Evolutionary conservation across 345 rosid genomes (phyloP), one percentile per base, ranked within the genome.

Genomic region (Viola odorata): DNA sequence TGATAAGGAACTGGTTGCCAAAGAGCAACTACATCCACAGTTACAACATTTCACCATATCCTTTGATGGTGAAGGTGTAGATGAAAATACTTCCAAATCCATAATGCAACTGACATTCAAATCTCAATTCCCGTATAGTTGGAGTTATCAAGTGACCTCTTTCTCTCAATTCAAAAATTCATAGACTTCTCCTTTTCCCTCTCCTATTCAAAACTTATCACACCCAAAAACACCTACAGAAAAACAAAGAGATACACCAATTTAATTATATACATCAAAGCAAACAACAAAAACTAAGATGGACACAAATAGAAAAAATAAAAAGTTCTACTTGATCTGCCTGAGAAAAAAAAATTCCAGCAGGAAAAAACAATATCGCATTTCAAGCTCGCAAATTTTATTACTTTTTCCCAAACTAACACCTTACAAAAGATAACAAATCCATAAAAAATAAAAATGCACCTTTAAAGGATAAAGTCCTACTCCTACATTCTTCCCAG

Each of bases 1-100:
- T 0, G 65, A 13, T 0, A 81, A 39, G 39, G 76, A 70, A 63
- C 70, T 45, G 57, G 41, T 17, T 8, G 54, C 57, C 7, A 71
- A 59, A 52, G 86, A 79, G 72, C 92, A 84, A 69, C 69, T 58
- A 40, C 96, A 82, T 23, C 85, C 92, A 66, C 96, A 90, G 60
- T 71, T 72, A 69, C 87, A 80, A 65, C 91, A 85, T 61, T 69
- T 75, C 48, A 62, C 72, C 64, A 58, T 39, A 67, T 73, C 80
- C 60, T 60, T 65, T 10, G 81, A 45, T 36, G 72, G 66, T 11
- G 47, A 63, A 41, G 55, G 15, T 41, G 12, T 37, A 45, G 58
- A 38, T 0, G 84, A 68, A 69, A 61, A 23, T 48, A 60, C 64
- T 65, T 72, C 79, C 42, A 75, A 82, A 70, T 89, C 89, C 96